Evolutionary conservation across 1,284 basidiomycete genomes (phyloP), one percentile per base, ranked within the genome.

Genomic region (Moniliophthora roreri): DNA sequence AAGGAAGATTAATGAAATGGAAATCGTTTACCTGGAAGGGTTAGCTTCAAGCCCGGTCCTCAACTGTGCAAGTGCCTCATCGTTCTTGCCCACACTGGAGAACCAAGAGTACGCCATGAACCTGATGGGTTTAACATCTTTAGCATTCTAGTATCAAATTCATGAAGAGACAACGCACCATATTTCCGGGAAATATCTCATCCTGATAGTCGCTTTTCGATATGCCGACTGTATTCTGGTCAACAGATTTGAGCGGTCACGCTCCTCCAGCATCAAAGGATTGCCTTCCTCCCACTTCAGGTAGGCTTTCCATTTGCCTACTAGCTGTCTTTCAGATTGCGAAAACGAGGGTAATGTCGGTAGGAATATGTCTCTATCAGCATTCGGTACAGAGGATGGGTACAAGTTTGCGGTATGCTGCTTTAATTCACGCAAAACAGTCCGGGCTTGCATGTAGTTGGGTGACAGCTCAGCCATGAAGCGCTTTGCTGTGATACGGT

Each of bases 271-370:
- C 66, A 94, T 91, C 38, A 97, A 77, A 1, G 95, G 97, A 64
- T 99, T 98, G 59, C 81, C 80, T 68, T 97, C 93, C 71, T 99
- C 97, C 92, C 93, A 99, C 63, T 93, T 92, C 48, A 99, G 73
- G 67, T 98, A 98, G 2, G 81, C 77, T 62, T 93, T 92, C 97
- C 97, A 99, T 13, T 84, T 84, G 18, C 85, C 84, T 4, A 94
- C 84, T 32, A 91, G 78, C 13, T 80, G 77, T 40, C 92, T 80
- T 64, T 98, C 94, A 7, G 77, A 72, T 1, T 79, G 72, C 51
- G 80, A 84, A 74, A 90, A 95, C 13, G 82, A 86, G 3, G 94
- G 93, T 3, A 79, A 73, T 0, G 81, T 76, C 0, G 94, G 93
- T 2, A 97, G 73, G 62, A 80, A 80, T 4, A 91, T 69, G 2